Conservation (phyloP, 306 rosid genomes). For the Casuarina cunninghamiana region DNA sequence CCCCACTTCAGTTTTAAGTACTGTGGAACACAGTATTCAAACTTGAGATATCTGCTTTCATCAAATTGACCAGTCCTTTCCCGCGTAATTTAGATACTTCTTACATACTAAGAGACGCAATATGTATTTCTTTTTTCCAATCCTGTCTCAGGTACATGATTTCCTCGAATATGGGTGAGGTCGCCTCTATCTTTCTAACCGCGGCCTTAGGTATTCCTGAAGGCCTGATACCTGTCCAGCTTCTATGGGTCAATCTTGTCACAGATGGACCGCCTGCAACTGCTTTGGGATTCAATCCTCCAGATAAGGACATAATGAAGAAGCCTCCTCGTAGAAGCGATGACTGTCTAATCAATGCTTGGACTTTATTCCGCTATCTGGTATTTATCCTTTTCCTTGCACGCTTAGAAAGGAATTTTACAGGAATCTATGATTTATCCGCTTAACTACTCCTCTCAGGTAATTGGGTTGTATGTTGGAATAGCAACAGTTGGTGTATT, state of each 20-base stretch:
- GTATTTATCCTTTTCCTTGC: slow-evolving; percentile 33
- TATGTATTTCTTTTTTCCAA: slow-evolving; percentile 17
- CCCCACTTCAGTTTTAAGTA: too few relatives aligned
- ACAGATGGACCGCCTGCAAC: slow-evolving; percentile 99
- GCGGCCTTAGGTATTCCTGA: slow-evolving; percentile 94
- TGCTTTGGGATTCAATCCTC: slow-evolving; percentile 96
- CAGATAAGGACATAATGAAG: slow-evolving; percentile 83
- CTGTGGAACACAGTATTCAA: not conserved
- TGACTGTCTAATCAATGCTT: slow-evolving; percentile 75
- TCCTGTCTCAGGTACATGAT: slow-evolving; percentile 70
- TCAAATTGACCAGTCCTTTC: not conserved
- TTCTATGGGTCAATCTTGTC: slow-evolving; percentile 97
- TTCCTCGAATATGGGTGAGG: slow-evolving; percentile 88
- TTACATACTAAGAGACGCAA: not conserved
- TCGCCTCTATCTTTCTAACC: slow-evolving; percentile 73
- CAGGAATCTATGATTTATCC: not conserved
- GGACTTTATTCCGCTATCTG: slow-evolving; percentile 95
- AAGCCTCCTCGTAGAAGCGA: slow-evolving; percentile 83
- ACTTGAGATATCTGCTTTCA: not conserved
- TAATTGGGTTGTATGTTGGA: slow-evolving; percentile 84
- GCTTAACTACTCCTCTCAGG: slow-evolving; percentile 41
- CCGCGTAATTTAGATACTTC: slow-evolving; percentile 4
- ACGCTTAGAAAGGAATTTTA: not conserved
- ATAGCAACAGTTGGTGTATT: slow-evolving; percentile 87
- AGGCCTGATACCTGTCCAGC: slow-evolving; percentile 97